These are phyloP conservation scores for Blastocystis sp. DNA, from an alignment of 352 stramenopile genomes.

Conservation along the genomic window DNA sequence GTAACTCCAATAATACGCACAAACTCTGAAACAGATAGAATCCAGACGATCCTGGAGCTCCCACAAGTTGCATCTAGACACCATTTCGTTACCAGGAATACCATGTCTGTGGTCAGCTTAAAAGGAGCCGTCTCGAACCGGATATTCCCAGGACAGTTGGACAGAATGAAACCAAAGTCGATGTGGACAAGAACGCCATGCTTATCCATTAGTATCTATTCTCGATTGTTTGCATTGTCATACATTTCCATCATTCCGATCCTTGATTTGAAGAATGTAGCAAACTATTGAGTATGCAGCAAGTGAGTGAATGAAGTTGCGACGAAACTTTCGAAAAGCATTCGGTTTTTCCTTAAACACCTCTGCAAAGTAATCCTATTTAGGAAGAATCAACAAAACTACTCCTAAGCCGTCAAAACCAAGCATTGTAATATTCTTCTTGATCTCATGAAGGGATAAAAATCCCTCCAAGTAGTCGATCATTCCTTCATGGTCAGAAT, in stretches of 20 bases:
- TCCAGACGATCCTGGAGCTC: neutral
- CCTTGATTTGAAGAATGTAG: constrained; percentile 97
- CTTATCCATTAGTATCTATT: constrained; percentile 97
- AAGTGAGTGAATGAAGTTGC: constrained; percentile 92
- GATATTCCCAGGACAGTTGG: constrained; percentile 94
- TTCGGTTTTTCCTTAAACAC: constrained; percentile 77
- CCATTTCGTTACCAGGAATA: constrained; percentile 89
- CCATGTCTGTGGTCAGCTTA: constrained; percentile 98
- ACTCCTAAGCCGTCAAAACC: constrained; percentile 72
- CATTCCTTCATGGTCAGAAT: constrained; percentile 85
- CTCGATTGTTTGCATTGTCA: too few species aligned
- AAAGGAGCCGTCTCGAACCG: constrained; percentile 97
- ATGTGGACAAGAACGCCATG: constrained; percentile 97
- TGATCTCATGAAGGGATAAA: constrained; percentile 92
- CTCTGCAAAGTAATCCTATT: constrained; percentile 84
- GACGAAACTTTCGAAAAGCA: constrained; percentile 81
- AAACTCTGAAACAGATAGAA: constrained; percentile 55
- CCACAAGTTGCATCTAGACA: constrained; percentile 65
- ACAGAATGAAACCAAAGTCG: constrained; percentile 98
- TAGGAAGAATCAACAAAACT: constrained; percentile 70
- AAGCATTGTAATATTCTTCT: constrained; percentile 71
- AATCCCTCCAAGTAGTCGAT: constrained; percentile 93
- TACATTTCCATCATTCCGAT: constrained; percentile 70
- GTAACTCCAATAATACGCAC: constrained; percentile 69
- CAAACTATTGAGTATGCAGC: constrained; percentile 93